Evolutionary conservation across 345 rosid species (phyloP).

Genomic region (Lenwebbia sp.): DNA sequence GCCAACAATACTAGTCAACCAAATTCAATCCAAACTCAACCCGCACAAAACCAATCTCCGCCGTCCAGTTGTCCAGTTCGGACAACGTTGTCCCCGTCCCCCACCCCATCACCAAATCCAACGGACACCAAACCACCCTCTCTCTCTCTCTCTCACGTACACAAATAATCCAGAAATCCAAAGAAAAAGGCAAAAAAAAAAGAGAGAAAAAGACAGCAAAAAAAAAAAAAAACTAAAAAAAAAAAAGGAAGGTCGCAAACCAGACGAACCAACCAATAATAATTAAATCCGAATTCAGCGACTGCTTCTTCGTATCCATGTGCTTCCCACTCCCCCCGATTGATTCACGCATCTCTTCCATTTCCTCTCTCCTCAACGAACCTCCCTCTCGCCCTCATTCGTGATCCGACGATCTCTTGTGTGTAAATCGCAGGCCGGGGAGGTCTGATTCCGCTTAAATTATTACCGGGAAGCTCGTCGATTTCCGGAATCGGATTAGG

Average conservation of each 20-base stretch:
- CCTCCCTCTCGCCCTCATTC: too few relatives aligned
- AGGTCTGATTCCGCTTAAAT: background rate
- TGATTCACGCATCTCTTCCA: background rate
- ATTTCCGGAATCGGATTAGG: background rate
- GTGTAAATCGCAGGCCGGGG: background rate
- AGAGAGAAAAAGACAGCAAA: background rate
- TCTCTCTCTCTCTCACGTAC: background rate
- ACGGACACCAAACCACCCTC: background rate
- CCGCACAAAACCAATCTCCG: background rate
- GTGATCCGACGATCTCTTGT: background rate
- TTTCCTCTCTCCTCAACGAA: background rate
- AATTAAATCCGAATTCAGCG: background rate
- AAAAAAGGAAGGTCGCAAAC: background rate
- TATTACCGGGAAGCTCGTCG: background rate
- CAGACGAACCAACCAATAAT: background rate
- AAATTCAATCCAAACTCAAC: background rate
- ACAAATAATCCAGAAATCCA: background rate
- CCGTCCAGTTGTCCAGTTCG: background rate
- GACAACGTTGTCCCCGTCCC: background rate
- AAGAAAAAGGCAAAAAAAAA: background rate
- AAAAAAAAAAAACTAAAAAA: background rate
- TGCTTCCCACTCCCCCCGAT: background rate
- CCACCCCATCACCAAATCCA: background rate
- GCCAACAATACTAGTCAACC: background rate
- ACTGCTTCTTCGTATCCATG: background rate